These are phyloP conservation scores for Mycosphaerella sp. DNA, from an alignment of 2,329 filamentous ascomycete species.

Conservation along the genomic window DNA sequence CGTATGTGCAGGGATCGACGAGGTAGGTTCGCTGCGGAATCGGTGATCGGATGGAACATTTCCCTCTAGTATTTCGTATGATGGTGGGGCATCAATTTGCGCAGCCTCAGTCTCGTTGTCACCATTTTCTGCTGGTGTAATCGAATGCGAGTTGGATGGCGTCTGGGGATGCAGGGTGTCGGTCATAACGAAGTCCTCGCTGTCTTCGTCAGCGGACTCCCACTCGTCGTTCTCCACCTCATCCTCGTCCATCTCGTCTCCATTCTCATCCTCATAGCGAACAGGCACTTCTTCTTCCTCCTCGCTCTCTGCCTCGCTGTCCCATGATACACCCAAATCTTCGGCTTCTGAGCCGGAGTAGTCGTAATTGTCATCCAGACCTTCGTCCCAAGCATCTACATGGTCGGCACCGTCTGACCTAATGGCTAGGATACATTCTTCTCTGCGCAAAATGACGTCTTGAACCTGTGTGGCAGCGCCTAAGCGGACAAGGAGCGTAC, in stretches of 20 bases:
- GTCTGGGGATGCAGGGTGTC: conserved; percentile 21
- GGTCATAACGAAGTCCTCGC: conserved; percentile 22
- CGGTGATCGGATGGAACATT: conserved; percentile 40
- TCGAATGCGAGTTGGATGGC: conserved; percentile 21
- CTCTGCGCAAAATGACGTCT: conserved; percentile 46
- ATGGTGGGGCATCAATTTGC: conserved; percentile 12
- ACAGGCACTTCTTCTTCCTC: conserved; percentile 25
- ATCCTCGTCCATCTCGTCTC: conserved; percentile 38
- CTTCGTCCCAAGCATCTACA: conserved; percentile 28
- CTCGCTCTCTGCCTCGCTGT: conserved; percentile 26
- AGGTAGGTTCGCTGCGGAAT: conserved; percentile 29
- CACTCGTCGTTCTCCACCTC: conserved; percentile 41
- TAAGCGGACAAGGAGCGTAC: conserved; percentile 49
- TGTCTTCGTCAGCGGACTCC: conserved; percentile 32
- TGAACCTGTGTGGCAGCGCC: conserved; percentile 44
- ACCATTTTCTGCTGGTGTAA: conserved; percentile 14
- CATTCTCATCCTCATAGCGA: conserved; percentile 40
- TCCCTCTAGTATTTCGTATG: conserved; percentile 37
- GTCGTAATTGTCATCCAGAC: conserved; percentile 32
- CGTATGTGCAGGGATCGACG: conserved; percentile 33
- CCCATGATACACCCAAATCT: conserved; percentile 28
- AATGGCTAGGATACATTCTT: conserved; percentile 46
- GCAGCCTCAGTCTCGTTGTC: background rate
- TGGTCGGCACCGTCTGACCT: conserved; percentile 31
- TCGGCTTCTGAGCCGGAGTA: conserved; percentile 31